Percentiles rank a stretch among this genome's conserved stretches.
These are phyloP conservation scores for Nemania sp. DNA, from an alignment of 2,329 filamentous ascomycete species.

Conservation along the genomic window DNA sequence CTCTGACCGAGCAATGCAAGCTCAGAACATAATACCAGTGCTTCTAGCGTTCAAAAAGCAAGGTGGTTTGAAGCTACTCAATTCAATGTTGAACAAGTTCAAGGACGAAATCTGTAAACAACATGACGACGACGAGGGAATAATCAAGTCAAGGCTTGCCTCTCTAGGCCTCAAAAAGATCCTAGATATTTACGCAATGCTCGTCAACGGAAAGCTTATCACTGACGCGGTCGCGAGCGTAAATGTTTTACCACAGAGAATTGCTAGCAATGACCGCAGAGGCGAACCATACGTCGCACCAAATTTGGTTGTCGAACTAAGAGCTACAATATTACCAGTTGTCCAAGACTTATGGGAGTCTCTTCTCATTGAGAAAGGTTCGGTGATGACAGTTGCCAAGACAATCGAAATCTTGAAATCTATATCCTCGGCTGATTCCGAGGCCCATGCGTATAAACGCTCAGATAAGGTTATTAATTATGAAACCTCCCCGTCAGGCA, in stretches of 20 bases:
- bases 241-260: slow-evolving; percentile 44
- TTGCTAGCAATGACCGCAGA: slow-evolving; percentile 47
- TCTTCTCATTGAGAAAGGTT: slow-evolving; percentile 77
- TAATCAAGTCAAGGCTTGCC: slow-evolving; percentile 52
- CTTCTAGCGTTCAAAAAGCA: slow-evolving; percentile 84
- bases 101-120: slow-evolving; percentile 55
- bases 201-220: slow-evolving; percentile 78
- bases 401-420: slow-evolving; percentile 82
- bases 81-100: slow-evolving; percentile 72
- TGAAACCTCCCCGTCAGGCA: slow-evolving; percentile 13
- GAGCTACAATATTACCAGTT: slow-evolving; percentile 76
- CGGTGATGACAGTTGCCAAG: slow-evolving; percentile 74
- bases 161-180: slow-evolving; percentile 75
- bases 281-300: slow-evolving; percentile 52
- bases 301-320: slow-evolving; percentile 85
- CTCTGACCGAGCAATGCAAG: slow-evolving; percentile 51
- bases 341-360: slow-evolving; percentile 84
- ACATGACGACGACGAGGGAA: slow-evolving; percentile 47
- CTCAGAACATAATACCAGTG: slow-evolving; percentile 71
- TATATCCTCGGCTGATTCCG: slow-evolving; percentile 76
- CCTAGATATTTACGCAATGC: slow-evolving; percentile 75
- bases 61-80: slow-evolving; percentile 74
- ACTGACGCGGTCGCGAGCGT: slow-evolving; percentile 70
- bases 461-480: slow-evolving; percentile 63
- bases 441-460: slow-evolving; percentile 65